Evolutionary conservation across 75 land plant genomes (phyloP), one percentile per base, ranked within the genome.

Genomic region (Pinus albicaulis): DNA sequence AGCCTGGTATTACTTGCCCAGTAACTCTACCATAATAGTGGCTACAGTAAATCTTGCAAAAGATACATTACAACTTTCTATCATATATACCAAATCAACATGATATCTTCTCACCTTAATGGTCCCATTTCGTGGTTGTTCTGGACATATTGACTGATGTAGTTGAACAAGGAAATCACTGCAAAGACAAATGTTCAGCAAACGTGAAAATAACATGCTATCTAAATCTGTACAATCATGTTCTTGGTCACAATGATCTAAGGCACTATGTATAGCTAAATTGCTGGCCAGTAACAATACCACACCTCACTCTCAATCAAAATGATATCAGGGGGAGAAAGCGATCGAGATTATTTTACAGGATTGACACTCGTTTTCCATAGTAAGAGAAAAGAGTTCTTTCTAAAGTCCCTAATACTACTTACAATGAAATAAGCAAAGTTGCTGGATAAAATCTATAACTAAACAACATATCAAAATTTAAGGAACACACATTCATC

Each of bases 141-240:
- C 71, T n/a, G 83, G 77, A 34, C 84, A 83, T 41, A 83, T 81
- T n/a, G 79, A 56, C 36, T 75, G 74, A 57, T 80, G 82, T 12
- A 92, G 66, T 44, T 88, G 82, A 17, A 65, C 59, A 69, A 77
- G 79, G 57, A 92, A 92, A 14, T 73, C 80, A 74, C 90, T 88
- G 82, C 83, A 80, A 79, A 16, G 69, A 68, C 44, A 41, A 17
- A 19, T 36, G 2, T 34, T 20, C 22, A 68, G 1, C 22, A 41
- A 68, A 11, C 24, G 10, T 41, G 23, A 68, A 64, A 41, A 19
- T 8, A 19, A 1, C 20, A 38, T 20, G 71, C 20, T 66, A 66
- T 66, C 19, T 66, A 0, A 66, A 4, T 20, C 71, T 38, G 19
- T 48, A 34, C n/a, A 52, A 68, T 66, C 71, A 38, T 68, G 53